Conservation (phyloP, 164 flowering plant genomes). For the Dillenia turbinata region DNA sequence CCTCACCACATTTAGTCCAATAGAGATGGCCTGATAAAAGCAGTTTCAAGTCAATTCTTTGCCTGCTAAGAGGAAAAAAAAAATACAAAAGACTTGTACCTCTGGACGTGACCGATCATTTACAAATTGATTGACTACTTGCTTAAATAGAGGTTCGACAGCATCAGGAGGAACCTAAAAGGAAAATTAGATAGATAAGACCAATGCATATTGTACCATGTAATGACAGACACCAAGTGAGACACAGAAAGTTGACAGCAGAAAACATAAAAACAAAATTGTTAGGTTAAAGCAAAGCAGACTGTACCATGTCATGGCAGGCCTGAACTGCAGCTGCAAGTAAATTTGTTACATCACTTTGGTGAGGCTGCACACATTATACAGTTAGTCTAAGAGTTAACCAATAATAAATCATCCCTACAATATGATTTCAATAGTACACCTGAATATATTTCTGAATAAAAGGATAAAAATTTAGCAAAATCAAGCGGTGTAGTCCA, state of each 20-base stretch:
- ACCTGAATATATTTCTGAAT: conserved; percentile 90
- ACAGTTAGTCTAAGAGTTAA: not conserved
- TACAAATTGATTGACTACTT: conserved; percentile 90
- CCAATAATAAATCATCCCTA: conserved; percentile 14
- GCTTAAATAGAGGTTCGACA: conserved; percentile 82
- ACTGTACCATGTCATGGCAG: conserved; percentile 88
- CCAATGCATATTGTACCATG: not conserved
- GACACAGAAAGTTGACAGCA: too few relatives aligned
- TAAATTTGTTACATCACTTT: conserved; percentile 74
- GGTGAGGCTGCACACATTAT: conserved; percentile 74
- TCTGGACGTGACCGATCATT: conserved; percentile 88
- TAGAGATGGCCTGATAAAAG: conserved; percentile 69
- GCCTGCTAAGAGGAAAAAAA: not conserved
- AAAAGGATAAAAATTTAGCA: conserved; percentile 72
- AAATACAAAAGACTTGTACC: conserved; percentile 31
- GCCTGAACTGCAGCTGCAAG: conserved; percentile 98
- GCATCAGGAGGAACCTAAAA: conserved; percentile 94
- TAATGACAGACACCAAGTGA: too few relatives aligned
- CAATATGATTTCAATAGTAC: conserved; percentile 1
- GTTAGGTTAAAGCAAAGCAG: not conserved
- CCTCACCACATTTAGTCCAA: conserved; percentile 81
- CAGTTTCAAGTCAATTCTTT: conserved; percentile 7
- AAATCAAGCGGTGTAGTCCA: conserved; percentile 75
- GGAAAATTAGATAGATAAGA: conserved; percentile 7
- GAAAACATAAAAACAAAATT: too few relatives aligned